phyloP scores from a whole-genome alignment of 768 basidiomycete species.

The Zangia roseola region DNA sequence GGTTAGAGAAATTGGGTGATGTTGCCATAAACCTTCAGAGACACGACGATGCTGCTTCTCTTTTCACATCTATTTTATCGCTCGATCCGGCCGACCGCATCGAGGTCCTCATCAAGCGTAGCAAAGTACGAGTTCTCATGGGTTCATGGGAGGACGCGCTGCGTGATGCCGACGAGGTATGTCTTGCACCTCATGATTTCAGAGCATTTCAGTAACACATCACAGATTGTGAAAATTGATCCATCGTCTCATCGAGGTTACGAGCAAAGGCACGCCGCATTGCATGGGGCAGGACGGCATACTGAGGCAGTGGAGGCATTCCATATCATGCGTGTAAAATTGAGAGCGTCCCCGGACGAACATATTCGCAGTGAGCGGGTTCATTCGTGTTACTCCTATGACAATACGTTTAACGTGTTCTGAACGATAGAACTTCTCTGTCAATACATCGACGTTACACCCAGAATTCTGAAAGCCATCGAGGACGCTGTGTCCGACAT shows the following conservation, averaged over 20 bases:
- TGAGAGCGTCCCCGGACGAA: not conserved
- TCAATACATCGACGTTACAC: constrained; percentile 2
- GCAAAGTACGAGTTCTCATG: not conserved
- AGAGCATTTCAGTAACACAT: too few species aligned
- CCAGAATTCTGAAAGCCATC: not conserved
- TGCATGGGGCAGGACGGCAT: not conserved
- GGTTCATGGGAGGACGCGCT: constrained; percentile 1
- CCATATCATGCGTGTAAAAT: not conserved
- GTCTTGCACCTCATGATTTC: not conserved
- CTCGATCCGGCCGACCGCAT: not conserved
- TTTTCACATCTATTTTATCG: not conserved
- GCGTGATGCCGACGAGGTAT: constrained; percentile 6
- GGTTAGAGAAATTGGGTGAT: not conserved
- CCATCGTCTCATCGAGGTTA: not conserved
- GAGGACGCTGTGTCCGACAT: not conserved
- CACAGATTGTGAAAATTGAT: not conserved
- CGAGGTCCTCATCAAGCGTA: constrained; percentile 3
- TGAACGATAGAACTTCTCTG: not conserved
- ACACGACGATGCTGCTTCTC: not conserved
- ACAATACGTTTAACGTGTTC: not conserved
- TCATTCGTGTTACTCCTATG: not conserved
- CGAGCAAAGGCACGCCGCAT: not conserved
- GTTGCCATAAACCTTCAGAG: not conserved
- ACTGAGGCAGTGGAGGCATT: not conserved
- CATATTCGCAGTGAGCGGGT: not conserved